These are phyloP conservation scores for Saturnispora sekii DNA, from an alignment of 805 yeast genomes.

Conservation along the genomic window DNA sequence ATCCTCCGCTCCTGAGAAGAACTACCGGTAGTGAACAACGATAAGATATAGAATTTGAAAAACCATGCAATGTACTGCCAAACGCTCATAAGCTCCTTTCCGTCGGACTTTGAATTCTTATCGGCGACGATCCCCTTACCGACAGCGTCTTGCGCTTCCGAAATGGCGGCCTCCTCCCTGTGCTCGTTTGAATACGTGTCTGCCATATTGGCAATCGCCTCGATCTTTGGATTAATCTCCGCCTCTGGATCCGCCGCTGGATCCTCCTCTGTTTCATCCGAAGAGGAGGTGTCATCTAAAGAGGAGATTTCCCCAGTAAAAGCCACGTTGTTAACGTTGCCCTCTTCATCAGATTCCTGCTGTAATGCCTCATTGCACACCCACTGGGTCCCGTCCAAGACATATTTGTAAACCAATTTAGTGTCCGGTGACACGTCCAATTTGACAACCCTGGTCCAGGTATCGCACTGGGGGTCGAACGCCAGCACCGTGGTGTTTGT, in stretches of 20 bases:
- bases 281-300: background rate
- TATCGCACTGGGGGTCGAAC: slow-evolving; percentile 7
- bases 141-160: too few relatives aligned
- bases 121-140: too few relatives aligned
- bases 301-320: slow-evolving; percentile 4
- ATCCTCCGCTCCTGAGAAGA: too few relatives aligned
- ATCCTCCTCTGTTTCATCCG: background rate
- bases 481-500: slow-evolving; percentile 5
- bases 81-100: background rate
- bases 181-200: too few relatives aligned
- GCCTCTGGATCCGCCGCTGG: background rate
- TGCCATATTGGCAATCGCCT: too few relatives aligned
- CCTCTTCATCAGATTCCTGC: slow-evolving; percentile 18
- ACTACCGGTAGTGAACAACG: slow-evolving; percentile 11
- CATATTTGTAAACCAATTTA: slow-evolving; percentile 23
- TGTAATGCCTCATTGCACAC: slow-evolving; percentile 15
- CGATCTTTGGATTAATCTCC: too few relatives aligned
- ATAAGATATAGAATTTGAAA: slow-evolving; percentile 12
- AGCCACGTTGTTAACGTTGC: slow-evolving; percentile 21
- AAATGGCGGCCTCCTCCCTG: too few relatives aligned
- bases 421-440: background rate
- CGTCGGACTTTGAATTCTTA: background rate
- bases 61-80: slow-evolving; percentile 15
- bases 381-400: slow-evolving; percentile 22
- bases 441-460: slow-evolving; percentile 5